phyloP scores from a whole-genome alignment of 805 yeast species.

The Yamadazyma tumulicola region DNA sequence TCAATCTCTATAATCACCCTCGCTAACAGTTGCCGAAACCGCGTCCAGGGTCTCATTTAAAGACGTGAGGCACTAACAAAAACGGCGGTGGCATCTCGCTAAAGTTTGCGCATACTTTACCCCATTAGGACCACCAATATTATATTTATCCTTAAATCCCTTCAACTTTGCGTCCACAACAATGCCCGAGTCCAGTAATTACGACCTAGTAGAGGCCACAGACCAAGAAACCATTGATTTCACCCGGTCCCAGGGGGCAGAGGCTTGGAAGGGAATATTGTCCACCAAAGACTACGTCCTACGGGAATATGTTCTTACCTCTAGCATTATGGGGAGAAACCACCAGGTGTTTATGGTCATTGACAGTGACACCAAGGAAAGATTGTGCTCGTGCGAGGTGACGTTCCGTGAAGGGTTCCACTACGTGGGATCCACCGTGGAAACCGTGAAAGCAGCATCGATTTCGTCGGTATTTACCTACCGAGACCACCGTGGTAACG shows the following conservation, averaged over 20 bases:
- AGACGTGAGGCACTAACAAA: no score
- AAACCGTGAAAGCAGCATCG: slow-evolving; percentile 25
- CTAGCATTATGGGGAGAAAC: slow-evolving; percentile 11
- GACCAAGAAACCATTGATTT: slow-evolving; percentile 23
- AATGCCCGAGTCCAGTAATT: no score
- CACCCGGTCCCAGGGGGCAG: slow-evolving; percentile 33
- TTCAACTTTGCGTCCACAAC: no score
- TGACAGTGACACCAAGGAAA: slow-evolving; percentile 15
- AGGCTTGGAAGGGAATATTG: slow-evolving; percentile 36
- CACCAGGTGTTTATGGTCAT: slow-evolving; percentile 23
- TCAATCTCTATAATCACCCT: no score
- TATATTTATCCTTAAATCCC: no score
- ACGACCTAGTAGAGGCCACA: slow-evolving; percentile 12
- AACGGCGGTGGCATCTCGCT: no score
- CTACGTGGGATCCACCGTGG: slow-evolving; percentile 14
- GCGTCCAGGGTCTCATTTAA: no score
- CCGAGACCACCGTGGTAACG: slow-evolving; percentile 33
- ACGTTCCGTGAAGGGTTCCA: slow-evolving; percentile 28
- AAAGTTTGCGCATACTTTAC: no score
- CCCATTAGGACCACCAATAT: no score
- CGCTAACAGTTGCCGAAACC: no score
- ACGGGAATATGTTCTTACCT: slow-evolving; percentile 30
- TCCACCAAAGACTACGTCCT: slow-evolving; percentile 29
- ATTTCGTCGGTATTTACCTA: slow-evolving; percentile 42
- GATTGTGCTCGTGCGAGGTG: slow-evolving; percentile 34